Base-by-base conservation (phyloP, 1,139 yeast genomes). In the Spathaspora jeffriesii region DNA sequence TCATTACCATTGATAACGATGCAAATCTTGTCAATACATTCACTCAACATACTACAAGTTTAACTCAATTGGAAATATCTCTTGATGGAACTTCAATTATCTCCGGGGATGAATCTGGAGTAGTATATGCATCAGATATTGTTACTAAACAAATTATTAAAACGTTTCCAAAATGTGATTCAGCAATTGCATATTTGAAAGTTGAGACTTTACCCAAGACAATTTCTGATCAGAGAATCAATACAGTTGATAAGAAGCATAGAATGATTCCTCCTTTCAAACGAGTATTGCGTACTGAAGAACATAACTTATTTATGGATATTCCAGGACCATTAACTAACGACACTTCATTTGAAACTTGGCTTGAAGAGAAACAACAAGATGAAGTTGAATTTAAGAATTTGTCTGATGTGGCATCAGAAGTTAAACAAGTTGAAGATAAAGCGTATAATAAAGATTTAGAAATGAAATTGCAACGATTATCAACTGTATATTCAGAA, bases 91-190 rank as follows among this genome's bases (percentile, higher is more conserved):
- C 92, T 20, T 64, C 71, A 40, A 59, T 93, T 9, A 70, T 88
- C 2, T 81, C 92, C 9, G 98, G 97, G 20, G 96, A 89, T 61
- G 66, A 75, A 0, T 61, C 62, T 17, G 98, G 98, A 1, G 73
- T 80, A 34, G 81, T 89, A 1, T 78, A 79, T 45, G 78, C 85
- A 0, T 78, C 88, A 58, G 97, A 92, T 62, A 73, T 87, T 8
- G 81, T 82, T 6, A 85, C 97, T 1, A 81, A 82, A 58, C 98
- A 93, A 68, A 84, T 88, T 18, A 71, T 84, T 22, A 83, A 84
- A 58, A 79, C 83, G 22, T 73, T 87, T 53, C 82, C 84, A 47
- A 80, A 83, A 21, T 71, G 85, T 45, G 63, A 73, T 64, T 57
- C 76, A 52, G 50, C 76, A 51, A 61, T 72, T 53, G 55, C 72